These are phyloP conservation scores for Trypanosoma vivax DNA, from an alignment of 208 protist genomes.

Conservation along the genomic window DNA sequence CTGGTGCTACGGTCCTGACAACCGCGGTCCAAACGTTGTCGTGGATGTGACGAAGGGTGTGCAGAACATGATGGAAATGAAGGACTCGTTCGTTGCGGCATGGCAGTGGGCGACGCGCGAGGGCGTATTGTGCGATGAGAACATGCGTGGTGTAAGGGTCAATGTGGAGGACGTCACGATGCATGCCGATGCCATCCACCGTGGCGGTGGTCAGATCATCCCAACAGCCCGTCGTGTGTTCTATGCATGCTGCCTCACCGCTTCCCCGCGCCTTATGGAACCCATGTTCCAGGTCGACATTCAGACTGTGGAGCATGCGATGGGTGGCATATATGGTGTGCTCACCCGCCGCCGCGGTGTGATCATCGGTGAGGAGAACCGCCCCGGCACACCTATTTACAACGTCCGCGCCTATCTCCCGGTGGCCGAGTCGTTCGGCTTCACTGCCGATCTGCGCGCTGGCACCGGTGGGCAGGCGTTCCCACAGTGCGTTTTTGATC, in stretches of 20 bases:
- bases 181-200: slow-evolving; percentile 98
- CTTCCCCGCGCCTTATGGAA: slow-evolving; percentile 94
- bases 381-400: slow-evolving; percentile 94
- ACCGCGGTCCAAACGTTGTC: slow-evolving; percentile 94
- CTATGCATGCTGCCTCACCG: slow-evolving; percentile 92
- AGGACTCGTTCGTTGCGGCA: slow-evolving; percentile 93
- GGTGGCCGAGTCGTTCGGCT: slow-evolving; percentile 98
- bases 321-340: slow-evolving; percentile 95
- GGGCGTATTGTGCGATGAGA: slow-evolving; percentile 95
- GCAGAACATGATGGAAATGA: slow-evolving; percentile 98
- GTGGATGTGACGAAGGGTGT: slow-evolving; percentile 96
- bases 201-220: slow-evolving; percentile 98
- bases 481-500: slow-evolving; percentile 98
- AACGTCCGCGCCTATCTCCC: slow-evolving; percentile 97
- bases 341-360: slow-evolving; percentile 95
- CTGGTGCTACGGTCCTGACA: slow-evolving; percentile 97
- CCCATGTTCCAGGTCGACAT: slow-evolving; percentile 98
- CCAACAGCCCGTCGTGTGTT: slow-evolving; percentile 92
- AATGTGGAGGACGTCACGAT: slow-evolving; percentile 97
- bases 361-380: slow-evolving; percentile 94
- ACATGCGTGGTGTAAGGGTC: slow-evolving; percentile 95
- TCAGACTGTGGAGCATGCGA: slow-evolving; percentile 90
- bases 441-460: slow-evolving; percentile 93
- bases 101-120: slow-evolving; percentile 95
- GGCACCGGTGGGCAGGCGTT: slow-evolving; percentile 92